Base-by-base conservation (phyloP, 1,284 basidiomycete genomes). In the Phylloboletellus chloephorus region DNA sequence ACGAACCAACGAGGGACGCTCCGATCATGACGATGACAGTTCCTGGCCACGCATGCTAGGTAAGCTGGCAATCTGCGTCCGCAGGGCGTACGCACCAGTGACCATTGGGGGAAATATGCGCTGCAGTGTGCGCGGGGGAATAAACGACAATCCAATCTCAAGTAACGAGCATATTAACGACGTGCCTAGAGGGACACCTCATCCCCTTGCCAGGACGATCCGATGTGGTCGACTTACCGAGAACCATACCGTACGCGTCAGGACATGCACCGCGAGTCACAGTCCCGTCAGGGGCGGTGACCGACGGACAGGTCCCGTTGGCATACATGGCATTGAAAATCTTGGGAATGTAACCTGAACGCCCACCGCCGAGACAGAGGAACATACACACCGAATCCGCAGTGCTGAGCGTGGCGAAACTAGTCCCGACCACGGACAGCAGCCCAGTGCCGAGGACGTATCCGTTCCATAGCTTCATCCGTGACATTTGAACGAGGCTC, bases 391-490 rank as follows among this genome's bases (percentile, higher is more conserved):
- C 81, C 0, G 80, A 71, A 49, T 76, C 74, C 1, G 82, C 86
- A 2, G 86, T 88, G 32, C 79, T 82, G 11, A 92, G 67, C 0
- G 86, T 89, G 6, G 88, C 75, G 56, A 92, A 92, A 54, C 80
- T 84, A 0, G 88, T 92, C 7, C 88, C 88, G n/a, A 91, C 87
- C 2, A 92, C 87, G 4, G 79, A 81, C 39, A 92, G 71, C 15
- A 92, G 62, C 0, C 90, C 89, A 6, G 86, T 88, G 3, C 86
- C 86, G 24, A 88, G 68, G 49, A 80, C 79, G 49, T 82, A 81
- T 4, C 73, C 67, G 16, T 68, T 63, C 47, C 75, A 81, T 1
- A 89, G 66, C 34, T 64, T 72, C 20, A 86, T 56, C 4, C 78
- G 71, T 3, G 79, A 83, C 73, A 88, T 85, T 52, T 89, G 86